Base-by-base conservation (phyloP, 2,329 filamentous ascomycete genomes). In the Acephala macrosclerotiorum region DNA sequence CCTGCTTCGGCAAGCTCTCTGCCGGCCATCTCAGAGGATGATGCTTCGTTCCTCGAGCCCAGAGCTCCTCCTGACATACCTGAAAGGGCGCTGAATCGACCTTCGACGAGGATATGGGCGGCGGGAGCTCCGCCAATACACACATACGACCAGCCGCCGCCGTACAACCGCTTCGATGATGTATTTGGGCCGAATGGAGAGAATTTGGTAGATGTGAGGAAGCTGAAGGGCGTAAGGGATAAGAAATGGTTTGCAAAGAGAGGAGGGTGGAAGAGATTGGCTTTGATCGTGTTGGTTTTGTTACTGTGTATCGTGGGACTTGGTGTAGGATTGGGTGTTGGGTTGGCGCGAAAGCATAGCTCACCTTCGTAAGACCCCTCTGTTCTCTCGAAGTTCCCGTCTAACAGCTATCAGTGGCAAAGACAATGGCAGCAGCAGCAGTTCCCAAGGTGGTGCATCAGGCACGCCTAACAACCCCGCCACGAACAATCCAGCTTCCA, bases 191-290 rank as follows among this genome's bases (percentile, higher is more conserved):
- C 70, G 3, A 58, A 61, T 20, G 62, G 64, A 6, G 71, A 74
- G 65, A 74, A 71, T 36, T 49, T 74, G 18, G 51, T 65, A 7
- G 66, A 68, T 16, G 33, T 70, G 45, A 73, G 67, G 36, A 70
- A 63, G 9, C 71, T 64, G 38, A 69, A 62, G 8, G 64, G 65
- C 2, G 12, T 70, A 6, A 45, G 29, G 20, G 71, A 71, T 26
- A 74, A 72, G 68, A 73, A 72, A 29, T 70, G 73, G 66, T 67
- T 76, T 59, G 74, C 71, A 33, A 71, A 73, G 53, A 66, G 76
- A 60, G 75, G 76, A 9, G 76, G 76, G 16, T 77, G 76, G 76
- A 71, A 68, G 57, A 61, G 75, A 33, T 71, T 76, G 70, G 66
- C 66, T 25, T 36, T 77, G 16, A 65, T 77, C 36, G 65, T 65